phyloP scores from a whole-genome alignment of 345 rosid species.

The Fremontodendron californicum region DNA sequence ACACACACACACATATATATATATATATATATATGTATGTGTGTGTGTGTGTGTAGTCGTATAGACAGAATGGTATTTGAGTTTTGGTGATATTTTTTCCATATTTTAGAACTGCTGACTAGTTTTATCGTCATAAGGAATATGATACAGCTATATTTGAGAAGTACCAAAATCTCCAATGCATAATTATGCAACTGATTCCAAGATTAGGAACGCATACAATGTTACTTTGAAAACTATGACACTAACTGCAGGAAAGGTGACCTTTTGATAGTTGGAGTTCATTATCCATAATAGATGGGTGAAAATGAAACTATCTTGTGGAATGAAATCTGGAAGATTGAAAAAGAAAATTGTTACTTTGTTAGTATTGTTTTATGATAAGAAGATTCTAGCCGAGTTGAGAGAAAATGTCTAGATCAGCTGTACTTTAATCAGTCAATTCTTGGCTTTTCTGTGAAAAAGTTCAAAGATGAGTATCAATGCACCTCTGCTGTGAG shows the following conservation, averaged over 20 bases:
- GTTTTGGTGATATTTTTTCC: neutral
- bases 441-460: neutral
- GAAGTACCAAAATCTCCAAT: neutral
- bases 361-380: neutral
- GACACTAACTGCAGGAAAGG: neutral
- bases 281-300: neutral
- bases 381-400: neutral
- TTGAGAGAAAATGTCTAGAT: neutral
- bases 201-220: neutral
- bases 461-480: neutral
- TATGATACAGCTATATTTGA: neutral
- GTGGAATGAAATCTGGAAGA: neutral
- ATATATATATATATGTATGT: neutral
- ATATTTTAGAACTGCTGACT: neutral
- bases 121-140: neutral
- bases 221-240: neutral
- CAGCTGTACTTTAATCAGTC: neutral
- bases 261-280: neutral
- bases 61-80: neutral
- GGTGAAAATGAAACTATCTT: neutral
- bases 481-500: neutral
- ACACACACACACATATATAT: neutral
- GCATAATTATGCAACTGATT: neutral
- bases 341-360: neutral
- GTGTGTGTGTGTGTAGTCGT: no score